Evolutionary conservation across 192 early-diverging fungal species (phyloP), one percentile per base, ranked within the genome.

Genomic region (Lobulomyces angularis): DNA sequence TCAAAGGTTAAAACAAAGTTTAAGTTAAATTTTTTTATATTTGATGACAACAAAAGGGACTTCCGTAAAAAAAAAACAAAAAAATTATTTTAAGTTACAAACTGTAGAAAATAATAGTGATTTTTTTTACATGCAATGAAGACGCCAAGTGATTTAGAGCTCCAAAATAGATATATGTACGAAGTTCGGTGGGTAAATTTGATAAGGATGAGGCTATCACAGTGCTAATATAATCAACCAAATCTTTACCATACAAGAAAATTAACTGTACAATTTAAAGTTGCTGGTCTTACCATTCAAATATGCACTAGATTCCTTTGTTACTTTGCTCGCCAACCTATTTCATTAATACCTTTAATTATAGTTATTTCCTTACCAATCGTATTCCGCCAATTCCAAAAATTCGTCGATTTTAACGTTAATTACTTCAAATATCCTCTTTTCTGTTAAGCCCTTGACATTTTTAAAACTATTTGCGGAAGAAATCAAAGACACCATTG

Each of bases 321-420:
- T 61, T 17, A 56, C 20, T 14, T 45, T 57, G 1, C 44, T 27
- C 0, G 83, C 57, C 22, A 63, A 51, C 83, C 82, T 86, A 30
- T 48, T 18, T 8, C 28, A 26, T 8, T 17, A 7, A 8, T 23
- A 27, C 5, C 22, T 17, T 6, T 12, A 21, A 5, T 38, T 20
- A 11, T 22, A 8, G 3, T 48, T 26, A 16, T 20, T 35, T 9
- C 24, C 30, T 23, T 59, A 81, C 86, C 86, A 90, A 24, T 90
- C 82, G 51, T 89, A 90, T 50, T 84, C 83, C 8, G 79, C 79
- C 8, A 84, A 38, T 29, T 88, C 81, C 20, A 90, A 55, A 41
- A 85, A 84, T 22, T 79, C 73, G 45, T 88, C 84, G 44, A 84
- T 69, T 43, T 86, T 90, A 35, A 66, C 62, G 45, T 88, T 79